Base-by-base conservation (phyloP, 495 filamentous ascomycete genomes). In the Penicillium turbatum region DNA sequence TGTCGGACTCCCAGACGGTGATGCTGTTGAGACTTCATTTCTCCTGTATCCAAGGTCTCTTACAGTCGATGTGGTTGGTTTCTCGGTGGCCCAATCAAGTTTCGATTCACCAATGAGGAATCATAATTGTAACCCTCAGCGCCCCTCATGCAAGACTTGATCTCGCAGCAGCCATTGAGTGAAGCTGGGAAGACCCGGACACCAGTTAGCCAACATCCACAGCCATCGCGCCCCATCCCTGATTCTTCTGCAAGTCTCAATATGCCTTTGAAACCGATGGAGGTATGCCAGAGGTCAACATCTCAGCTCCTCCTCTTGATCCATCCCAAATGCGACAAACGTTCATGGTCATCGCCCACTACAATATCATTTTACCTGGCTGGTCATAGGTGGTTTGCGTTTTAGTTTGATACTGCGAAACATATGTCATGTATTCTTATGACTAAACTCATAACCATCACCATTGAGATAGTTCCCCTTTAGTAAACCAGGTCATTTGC, bases 281-380 rank as follows among this genome's bases (percentile, higher is more conserved):
- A 4, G 21, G 21, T 24, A 4, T 24, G 21, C 21, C 21, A 24
- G 21, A 24, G 4, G 21, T 2, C 21, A 30, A 9, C 2, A 10
- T 30, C 24, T 29, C n/a, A 12, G 40, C 26, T 11, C n/a, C 40
- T 29, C n/a, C 27, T 44, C 13, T 44, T 10, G n/a, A 5, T 11
- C 4, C n/a, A 12, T 43, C 31, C 49, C 49, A 36, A 43, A 51
- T 29, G 39, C 49, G 49, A 51, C 49, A 41, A 41, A 42, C 16
- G 30, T 17, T 2, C 17, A 24, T n/a, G 36, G 27, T 26, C 29
- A 36, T n/a, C 45, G 16, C 37, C 17, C 17, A 36, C n/a, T 16
- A 3, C 12, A 2, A 37, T 15, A 5, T 6, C 17, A 8, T 31
- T 5, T 19, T 36, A 15, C 44, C 44, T 45, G 19, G 16, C 29